Conservation (phyloP, 2,329 filamentous ascomycete genomes). For the Alternaria novae-zelandiae region DNA sequence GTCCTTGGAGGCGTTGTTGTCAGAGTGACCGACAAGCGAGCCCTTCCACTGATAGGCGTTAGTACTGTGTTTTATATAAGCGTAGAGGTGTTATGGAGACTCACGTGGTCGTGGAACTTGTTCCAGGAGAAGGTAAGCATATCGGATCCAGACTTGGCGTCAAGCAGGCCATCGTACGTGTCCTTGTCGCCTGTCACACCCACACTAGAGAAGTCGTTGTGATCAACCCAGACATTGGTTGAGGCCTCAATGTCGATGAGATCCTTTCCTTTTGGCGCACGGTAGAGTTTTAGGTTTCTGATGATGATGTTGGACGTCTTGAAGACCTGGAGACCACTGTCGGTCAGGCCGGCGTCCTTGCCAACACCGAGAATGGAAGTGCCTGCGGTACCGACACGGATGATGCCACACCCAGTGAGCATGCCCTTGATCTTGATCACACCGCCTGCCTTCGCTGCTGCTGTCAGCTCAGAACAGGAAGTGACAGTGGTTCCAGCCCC, state of each 20-base stretch:
- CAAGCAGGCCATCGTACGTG: slow-evolving; percentile 55
- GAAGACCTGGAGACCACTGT: slow-evolving; percentile 62
- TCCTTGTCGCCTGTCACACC: slow-evolving; percentile 41
- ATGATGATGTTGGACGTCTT: slow-evolving; percentile 65
- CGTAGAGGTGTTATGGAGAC: not conserved
- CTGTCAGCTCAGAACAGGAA: slow-evolving; percentile 57
- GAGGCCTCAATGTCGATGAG: slow-evolving; percentile 65
- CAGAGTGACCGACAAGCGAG: slow-evolving; percentile 60
- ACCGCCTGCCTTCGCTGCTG: slow-evolving; percentile 52
- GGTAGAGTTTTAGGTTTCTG: slow-evolving; percentile 67
- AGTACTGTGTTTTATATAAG: not conserved
- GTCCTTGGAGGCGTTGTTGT: slow-evolving; percentile 52
- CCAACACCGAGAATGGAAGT: slow-evolving; percentile 50
- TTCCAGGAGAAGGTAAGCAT: slow-evolving; percentile 63
- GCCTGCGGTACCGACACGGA: slow-evolving; percentile 30
- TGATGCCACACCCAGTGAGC: slow-evolving; percentile 40
- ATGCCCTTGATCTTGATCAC: slow-evolving; percentile 44
- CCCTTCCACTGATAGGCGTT: slow-evolving; percentile 58
- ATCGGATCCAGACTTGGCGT: slow-evolving; percentile 68
- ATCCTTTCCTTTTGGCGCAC: slow-evolving; percentile 63
- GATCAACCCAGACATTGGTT: slow-evolving; percentile 68
- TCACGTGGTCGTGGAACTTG: slow-evolving; percentile 61
- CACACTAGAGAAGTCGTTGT: slow-evolving; percentile 68
- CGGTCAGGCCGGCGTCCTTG: slow-evolving; percentile 49
- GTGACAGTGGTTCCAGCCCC: slow-evolving; percentile 63